Base-by-base conservation (phyloP, 495 filamentous ascomycete genomes). In the Opeltia flavorubescens region DNA sequence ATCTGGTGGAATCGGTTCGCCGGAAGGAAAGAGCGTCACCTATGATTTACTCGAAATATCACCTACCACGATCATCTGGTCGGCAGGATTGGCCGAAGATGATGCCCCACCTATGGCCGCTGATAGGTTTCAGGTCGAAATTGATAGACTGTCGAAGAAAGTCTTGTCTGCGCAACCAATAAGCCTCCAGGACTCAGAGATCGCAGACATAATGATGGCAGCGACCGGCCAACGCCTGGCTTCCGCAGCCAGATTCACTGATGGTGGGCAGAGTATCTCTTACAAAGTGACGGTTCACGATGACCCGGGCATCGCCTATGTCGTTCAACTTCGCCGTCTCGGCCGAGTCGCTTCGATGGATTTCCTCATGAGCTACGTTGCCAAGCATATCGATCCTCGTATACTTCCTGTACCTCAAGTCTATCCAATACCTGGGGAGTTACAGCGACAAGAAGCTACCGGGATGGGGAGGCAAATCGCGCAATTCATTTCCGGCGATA, bases 281-380 rank as follows among this genome's bases (percentile, higher is more conserved):
- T 50, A 50, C 21, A 50, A 50, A 30, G 47, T 50, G 39, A 50
- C 41, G 2, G 47, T 50, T 13, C 41, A 50, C 29, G 38, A 50
- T 39, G 36, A 11, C 33, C 17, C 38, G 27, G 47, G 33, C 20
- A 15, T 34, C 40, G 47, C 25, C 1, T 50, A 50, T 39, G 49
- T 51, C 29, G 49, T 51, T 39, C 49, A 51, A 43, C 36, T 51
- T 21, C 43, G 49, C 30, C 44, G 39, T 34, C 49, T 46, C 34
- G 49, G 49, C 42, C 17, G 24, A 18, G 49, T 51, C 21, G 27
- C 43, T 11, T 51, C 49, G 8, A 51, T 51, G 49, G 44, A 51
- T 28, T 25, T 26, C 11, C 43, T 51, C 27, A 46, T 47, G 49
- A 41, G 29, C 12, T 51, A 28, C 30, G 47, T 51, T 23, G 46